Evolutionary conservation across 768 basidiomycete genomes (phyloP).

Genomic region (Botryobasidium botryosum): DNA sequence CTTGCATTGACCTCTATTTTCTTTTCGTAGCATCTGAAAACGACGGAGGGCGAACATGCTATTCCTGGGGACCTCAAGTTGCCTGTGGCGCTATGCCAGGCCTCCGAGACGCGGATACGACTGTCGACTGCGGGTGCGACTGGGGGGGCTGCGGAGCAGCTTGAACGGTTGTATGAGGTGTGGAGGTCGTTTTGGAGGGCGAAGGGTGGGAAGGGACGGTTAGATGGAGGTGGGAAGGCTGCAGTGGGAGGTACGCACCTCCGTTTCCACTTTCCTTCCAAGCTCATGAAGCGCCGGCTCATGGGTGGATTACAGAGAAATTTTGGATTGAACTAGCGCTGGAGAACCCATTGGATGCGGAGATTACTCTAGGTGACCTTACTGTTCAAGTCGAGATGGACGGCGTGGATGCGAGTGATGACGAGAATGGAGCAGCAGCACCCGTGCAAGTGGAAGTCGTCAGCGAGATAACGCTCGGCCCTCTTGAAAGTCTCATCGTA

Average conservation of each 20-base stretch:
- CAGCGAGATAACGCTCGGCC: slow-evolving; percentile 40
- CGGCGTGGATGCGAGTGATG: slow-evolving; percentile 12
- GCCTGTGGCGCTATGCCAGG: slow-evolving; percentile 49
- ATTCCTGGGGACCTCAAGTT: slow-evolving; percentile 32
- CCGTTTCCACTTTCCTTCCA: neutral
- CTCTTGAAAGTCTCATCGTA: slow-evolving; percentile 52
- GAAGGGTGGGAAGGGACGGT: slow-evolving; percentile 31
- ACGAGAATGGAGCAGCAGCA: slow-evolving; percentile 15
- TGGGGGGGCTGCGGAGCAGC: slow-evolving; percentile 25
- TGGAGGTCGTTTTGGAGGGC: slow-evolving; percentile 48
- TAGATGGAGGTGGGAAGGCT: slow-evolving; percentile 41
- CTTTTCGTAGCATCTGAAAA: slow-evolving; percentile 45
- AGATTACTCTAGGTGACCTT: slow-evolving; percentile 48
- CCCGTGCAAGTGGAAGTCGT: slow-evolving; percentile 42
- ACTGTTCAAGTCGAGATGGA: slow-evolving; percentile 35
- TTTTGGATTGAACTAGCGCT: slow-evolving; percentile 64
- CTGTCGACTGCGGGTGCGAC: slow-evolving; percentile 32
- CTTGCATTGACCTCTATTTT: neutral
- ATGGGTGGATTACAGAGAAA: slow-evolving; percentile 29
- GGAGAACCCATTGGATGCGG: slow-evolving; percentile 55
- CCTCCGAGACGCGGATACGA: slow-evolving; percentile 38
- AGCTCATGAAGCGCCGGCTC: slow-evolving; percentile 2
- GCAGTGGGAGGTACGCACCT: slow-evolving; percentile 38
- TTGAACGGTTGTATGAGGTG: slow-evolving; percentile 32
- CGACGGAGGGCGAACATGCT: slow-evolving; percentile 31